phyloP scores from a whole-genome alignment of 306 rosid genomes.

The Prunus persica region Prunus_persica_NCBIv2 NC_034016.1:20413501-20414000 shows the following conservation, averaged over 20 bases:
- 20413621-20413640: slow-evolving; percentile 19
- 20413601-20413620: background rate
- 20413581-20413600: background rate
- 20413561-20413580: background rate
- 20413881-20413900: slow-evolving; percentile 13
- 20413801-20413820: slow-evolving; percentile 16
- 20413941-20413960: background rate
- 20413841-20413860: slow-evolving; percentile 22
- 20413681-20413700: background rate
- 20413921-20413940: background rate
- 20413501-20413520: no score
- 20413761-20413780: slow-evolving; percentile 15
- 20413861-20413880: slow-evolving; percentile 2
- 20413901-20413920: background rate
- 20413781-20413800: slow-evolving; percentile 3
- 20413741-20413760: slow-evolving; percentile 17
- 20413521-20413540: background rate
- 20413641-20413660: background rate
- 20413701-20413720: background rate
- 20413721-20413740: background rate
- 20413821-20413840: background rate
- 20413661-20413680: background rate
- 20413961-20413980: background rate
- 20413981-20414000: background rate
- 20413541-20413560: background rate